Percentiles rank a stretch among this genome's conserved stretches.
Evolutionary conservation across 2,329 filamentous ascomycete genomes (phyloP).

Genomic region (Fusarium equiseti): DNA sequence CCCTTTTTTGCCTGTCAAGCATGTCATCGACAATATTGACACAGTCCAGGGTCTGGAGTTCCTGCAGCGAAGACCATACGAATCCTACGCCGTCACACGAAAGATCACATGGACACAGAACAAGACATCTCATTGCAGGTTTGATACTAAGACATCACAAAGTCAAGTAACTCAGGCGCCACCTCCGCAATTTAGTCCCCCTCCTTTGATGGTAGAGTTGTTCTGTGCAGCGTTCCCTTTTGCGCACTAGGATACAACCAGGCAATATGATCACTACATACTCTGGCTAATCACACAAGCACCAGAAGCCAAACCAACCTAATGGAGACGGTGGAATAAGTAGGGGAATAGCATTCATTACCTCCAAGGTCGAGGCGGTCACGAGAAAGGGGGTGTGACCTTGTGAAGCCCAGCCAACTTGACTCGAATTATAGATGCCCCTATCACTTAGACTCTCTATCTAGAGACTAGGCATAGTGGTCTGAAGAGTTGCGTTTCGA

Average conservation of each 20-base stretch:
- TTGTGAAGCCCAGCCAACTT: background rate
- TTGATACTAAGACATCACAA: slow-evolving; percentile 5
- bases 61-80: slow-evolving; percentile 29
- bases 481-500: slow-evolving; percentile 26
- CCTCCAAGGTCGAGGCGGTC: slow-evolving; percentile 9
- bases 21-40: slow-evolving; percentile 26
- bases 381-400: slow-evolving; percentile 38
- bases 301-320: slow-evolving; percentile 5
- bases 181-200: slow-evolving; percentile 33
- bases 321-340: slow-evolving; percentile 16
- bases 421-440: background rate
- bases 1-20: slow-evolving; percentile 23
- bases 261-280: slow-evolving; percentile 13
- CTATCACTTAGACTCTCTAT: slow-evolving; percentile 16
- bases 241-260: slow-evolving; percentile 22
- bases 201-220: slow-evolving; percentile 16
- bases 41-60: slow-evolving; percentile 37
- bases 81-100: slow-evolving; percentile 27
- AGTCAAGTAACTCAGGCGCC: slow-evolving; percentile 31
- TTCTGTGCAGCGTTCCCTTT: slow-evolving; percentile 32
- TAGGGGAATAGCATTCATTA: background rate
- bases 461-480: background rate
- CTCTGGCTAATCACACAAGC: slow-evolving; percentile 17
- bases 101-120: slow-evolving; percentile 35
- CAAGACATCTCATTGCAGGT: slow-evolving; percentile 18